Conservation (phyloP, 495 filamentous ascomycete genomes). For the Penicillium cataractarum region DNA sequence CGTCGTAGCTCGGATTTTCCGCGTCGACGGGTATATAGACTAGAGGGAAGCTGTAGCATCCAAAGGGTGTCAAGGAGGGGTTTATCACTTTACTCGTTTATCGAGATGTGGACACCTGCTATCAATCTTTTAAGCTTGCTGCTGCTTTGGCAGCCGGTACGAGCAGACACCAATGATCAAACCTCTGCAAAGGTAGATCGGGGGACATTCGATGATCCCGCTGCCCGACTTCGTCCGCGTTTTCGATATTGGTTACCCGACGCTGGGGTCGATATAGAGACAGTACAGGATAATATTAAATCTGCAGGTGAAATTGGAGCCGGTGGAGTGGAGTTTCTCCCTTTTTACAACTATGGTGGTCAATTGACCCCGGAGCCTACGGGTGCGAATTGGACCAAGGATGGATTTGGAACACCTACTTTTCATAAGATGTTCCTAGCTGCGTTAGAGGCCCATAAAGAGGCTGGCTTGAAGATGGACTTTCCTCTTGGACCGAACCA, state of each 20-base stretch:
- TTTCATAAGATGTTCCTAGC: slow-evolving; percentile 43
- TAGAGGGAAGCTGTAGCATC: not conserved
- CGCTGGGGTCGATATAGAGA: slow-evolving; percentile 36
- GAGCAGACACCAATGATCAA: slow-evolving; percentile 25
- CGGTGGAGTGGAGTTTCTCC: slow-evolving; percentile 48
- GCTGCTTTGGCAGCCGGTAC: slow-evolving; percentile 13
- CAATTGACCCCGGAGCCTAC: not conserved
- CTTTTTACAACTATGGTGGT: slow-evolving; percentile 45
- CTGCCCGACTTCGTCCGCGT: slow-evolving; percentile 25
- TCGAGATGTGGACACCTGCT: slow-evolving; percentile 8
- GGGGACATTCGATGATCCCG: slow-evolving; percentile 32
- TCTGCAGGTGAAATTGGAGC: slow-evolving; percentile 36
- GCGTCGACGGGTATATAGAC: not conserved
- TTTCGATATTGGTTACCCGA: slow-evolving; percentile 50
- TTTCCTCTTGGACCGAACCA: slow-evolving; percentile 54
- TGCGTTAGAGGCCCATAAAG: slow-evolving; percentile 39
- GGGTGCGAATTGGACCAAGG: slow-evolving; percentile 44
- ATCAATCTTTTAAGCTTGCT: slow-evolving; percentile 2
- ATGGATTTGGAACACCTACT: slow-evolving; percentile 51
- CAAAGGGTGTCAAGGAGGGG: not conserved
- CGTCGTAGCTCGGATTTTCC: not conserved
- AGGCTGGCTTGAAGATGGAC: slow-evolving; percentile 48
- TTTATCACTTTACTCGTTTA: not conserved
- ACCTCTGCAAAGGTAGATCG: slow-evolving; percentile 16
- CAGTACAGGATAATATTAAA: slow-evolving; percentile 39